Conservation (phyloP, 768 basidiomycete genomes). For the Dendrothele bispora region DNA sequence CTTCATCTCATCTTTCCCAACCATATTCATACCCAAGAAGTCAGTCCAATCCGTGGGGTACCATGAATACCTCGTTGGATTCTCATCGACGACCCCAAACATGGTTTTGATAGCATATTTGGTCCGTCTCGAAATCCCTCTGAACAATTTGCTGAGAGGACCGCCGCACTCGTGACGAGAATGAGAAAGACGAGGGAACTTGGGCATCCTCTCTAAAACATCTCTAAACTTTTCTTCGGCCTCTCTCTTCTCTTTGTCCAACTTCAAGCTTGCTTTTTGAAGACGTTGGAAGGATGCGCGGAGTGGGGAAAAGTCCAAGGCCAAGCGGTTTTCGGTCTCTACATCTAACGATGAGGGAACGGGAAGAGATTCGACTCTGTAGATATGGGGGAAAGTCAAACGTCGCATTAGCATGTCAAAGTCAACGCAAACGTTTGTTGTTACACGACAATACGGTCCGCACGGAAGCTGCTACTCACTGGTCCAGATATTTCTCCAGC, state of each 20-base stretch:
- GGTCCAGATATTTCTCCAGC: conserved; percentile 15
- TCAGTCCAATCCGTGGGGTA: no score
- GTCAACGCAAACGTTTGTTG: no score
- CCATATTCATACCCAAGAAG: no score
- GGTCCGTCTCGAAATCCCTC: conserved; percentile 19
- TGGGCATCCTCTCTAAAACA: conserved; percentile 39
- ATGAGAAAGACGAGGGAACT: conserved; percentile 21
- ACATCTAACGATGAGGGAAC: conserved; percentile 7
- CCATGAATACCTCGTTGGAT: conserved; percentile 12
- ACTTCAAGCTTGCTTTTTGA: conserved; percentile 48
- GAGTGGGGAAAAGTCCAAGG: conserved; percentile 42
- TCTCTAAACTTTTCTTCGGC: conserved; percentile 54
- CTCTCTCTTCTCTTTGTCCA: conserved; percentile 58
- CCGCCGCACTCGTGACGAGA: no score
- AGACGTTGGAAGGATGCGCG: conserved; percentile 46
- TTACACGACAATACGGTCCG: neutral
- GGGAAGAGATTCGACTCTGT: conserved; percentile 5
- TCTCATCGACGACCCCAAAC: conserved; percentile 41
- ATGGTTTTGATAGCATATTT: conserved; percentile 36
- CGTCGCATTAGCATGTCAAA: neutral
- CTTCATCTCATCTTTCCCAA: no score
- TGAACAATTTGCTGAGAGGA: conserved; percentile 17
- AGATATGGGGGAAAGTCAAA: neutral
- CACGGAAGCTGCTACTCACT: conserved; percentile 6
- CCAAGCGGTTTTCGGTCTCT: conserved; percentile 8